Evolutionary conservation across 2,329 filamentous ascomycete genomes (phyloP).

Genomic region (Colletotrichum agaves): DNA sequence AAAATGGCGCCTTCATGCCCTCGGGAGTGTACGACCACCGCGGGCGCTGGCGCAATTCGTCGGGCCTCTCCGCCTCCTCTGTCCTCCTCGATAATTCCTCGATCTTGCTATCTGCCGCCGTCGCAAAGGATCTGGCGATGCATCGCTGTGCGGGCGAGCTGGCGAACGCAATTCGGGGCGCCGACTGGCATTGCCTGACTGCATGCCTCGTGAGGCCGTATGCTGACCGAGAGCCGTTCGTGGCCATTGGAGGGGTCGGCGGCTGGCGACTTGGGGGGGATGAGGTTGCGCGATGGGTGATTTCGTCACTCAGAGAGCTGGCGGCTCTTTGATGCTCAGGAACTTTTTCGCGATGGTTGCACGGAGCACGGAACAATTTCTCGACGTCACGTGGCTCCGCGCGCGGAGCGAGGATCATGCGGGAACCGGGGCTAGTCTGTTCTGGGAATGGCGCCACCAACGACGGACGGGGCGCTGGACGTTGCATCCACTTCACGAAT

Average conservation of each 20-base stretch:
- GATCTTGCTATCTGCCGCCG: slow-evolving; percentile 29
- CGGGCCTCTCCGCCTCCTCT: slow-evolving; percentile 26
- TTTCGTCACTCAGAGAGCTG: slow-evolving; percentile 18
- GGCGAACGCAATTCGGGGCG: slow-evolving; percentile 18
- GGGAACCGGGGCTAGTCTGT: neutral
- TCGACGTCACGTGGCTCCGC: slow-evolving; percentile 33
- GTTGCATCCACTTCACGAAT: slow-evolving; percentile 1
- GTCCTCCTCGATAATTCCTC: slow-evolving; percentile 25
- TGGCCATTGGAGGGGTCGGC: slow-evolving; percentile 32
- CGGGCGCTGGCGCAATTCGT: slow-evolving; percentile 49
- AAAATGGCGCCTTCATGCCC: slow-evolving; percentile 76
- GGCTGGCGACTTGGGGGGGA: neutral
- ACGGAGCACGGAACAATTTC: slow-evolving; percentile 36
- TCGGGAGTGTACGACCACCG: slow-evolving; percentile 79
- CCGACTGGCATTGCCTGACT: slow-evolving; percentile 34
- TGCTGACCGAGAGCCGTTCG: slow-evolving; percentile 32
- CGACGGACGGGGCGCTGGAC: neutral
- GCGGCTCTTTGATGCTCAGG: slow-evolving; percentile 29
- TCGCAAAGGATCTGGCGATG: slow-evolving; percentile 32
- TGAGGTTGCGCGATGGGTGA: neutral
- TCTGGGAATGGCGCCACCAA: neutral
- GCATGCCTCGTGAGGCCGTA: slow-evolving; percentile 36
- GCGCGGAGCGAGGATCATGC: slow-evolving; percentile 31
- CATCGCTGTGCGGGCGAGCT: slow-evolving; percentile 19
- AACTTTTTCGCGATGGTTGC: slow-evolving; percentile 37